Conservation (phyloP, 306 rosid genomes). For the Quercus gilva region DNA sequence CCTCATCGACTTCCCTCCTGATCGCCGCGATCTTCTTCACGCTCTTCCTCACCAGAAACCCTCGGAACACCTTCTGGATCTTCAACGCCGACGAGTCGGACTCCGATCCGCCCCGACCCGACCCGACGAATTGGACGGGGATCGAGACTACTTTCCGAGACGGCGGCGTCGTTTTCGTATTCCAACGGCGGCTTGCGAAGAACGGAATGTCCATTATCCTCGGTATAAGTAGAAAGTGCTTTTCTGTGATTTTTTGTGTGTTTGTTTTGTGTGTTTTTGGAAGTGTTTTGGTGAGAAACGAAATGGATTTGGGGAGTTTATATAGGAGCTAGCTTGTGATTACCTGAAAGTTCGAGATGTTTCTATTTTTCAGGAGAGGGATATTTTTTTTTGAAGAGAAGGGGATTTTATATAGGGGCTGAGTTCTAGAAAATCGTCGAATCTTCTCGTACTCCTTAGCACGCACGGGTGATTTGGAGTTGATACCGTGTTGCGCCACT, state of each 20-base stretch:
- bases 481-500: no score
- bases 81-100: conserved; percentile 20
- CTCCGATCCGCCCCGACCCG: neutral
- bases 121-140: conserved; percentile 52
- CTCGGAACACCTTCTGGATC: conserved; percentile 64
- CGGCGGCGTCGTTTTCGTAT: conserved; percentile 18
- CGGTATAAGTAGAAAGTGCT: neutral
- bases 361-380: neutral
- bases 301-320: no score
- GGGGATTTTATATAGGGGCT: neutral
- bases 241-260: no score
- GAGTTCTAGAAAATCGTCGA: conserved; percentile 26
- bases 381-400: neutral
- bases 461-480: neutral
- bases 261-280: no score
- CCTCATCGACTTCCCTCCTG: conserved; percentile 40
- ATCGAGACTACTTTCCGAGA: conserved; percentile 49
- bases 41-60: conserved; percentile 55
- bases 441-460: conserved; percentile 5
- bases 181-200: conserved; percentile 23
- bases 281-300: no score
- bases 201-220: conserved; percentile 27
- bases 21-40: conserved; percentile 50
- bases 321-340: no score
- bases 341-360: conserved; percentile 43